Evolutionary conservation across 2,329 filamentous ascomycete species (phyloP).

Genomic region (Dothiorella sarmentorum): DNA sequence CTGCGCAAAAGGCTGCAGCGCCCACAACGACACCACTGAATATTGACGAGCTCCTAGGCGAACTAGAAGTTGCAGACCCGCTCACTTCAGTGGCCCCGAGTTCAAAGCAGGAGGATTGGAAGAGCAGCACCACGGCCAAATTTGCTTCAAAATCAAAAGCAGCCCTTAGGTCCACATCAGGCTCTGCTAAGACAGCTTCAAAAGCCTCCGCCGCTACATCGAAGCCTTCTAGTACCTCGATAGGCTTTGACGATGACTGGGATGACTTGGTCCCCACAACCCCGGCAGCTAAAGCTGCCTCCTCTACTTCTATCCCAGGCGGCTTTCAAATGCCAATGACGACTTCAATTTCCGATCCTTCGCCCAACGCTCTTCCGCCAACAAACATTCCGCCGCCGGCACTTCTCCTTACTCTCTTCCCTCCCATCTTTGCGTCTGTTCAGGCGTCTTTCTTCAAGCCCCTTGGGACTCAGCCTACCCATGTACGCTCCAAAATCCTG

Average conservation of each 20-base stretch:
- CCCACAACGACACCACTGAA: constrained; percentile 1
- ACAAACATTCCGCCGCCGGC: constrained; percentile 88
- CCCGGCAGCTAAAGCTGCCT: constrained; percentile 13
- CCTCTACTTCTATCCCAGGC: neutral
- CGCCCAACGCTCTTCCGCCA: constrained; percentile 53
- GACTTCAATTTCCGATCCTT: constrained; percentile 19
- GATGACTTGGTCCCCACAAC: constrained; percentile 32
- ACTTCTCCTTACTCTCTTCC: constrained; percentile 73
- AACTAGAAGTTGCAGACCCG: constrained; percentile 4
- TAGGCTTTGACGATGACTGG: constrained; percentile 31
- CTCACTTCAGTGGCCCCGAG: constrained; percentile 12
- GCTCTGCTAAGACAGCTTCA: constrained; percentile 25
- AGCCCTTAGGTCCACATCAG: neutral
- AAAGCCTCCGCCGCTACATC: constrained; percentile 16
- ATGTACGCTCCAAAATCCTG: constrained; percentile 61
- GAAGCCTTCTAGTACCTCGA: neutral
- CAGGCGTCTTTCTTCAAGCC: constrained; percentile 64
- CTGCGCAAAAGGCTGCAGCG: constrained; percentile 20
- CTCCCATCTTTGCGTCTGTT: constrained; percentile 64
- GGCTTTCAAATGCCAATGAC: neutral
- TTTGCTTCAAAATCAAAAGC: constrained; percentile 5
- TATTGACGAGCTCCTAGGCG: constrained; percentile 4
- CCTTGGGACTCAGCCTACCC: constrained; percentile 56
- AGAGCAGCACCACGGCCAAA: constrained; percentile 13
- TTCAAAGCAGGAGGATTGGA: constrained; percentile 14